Percentiles rank a stretch among this genome's conserved stretches.
phyloP scores from a whole-genome alignment of 176 grass and related monocot species.

The Carex kokanica region DNA sequence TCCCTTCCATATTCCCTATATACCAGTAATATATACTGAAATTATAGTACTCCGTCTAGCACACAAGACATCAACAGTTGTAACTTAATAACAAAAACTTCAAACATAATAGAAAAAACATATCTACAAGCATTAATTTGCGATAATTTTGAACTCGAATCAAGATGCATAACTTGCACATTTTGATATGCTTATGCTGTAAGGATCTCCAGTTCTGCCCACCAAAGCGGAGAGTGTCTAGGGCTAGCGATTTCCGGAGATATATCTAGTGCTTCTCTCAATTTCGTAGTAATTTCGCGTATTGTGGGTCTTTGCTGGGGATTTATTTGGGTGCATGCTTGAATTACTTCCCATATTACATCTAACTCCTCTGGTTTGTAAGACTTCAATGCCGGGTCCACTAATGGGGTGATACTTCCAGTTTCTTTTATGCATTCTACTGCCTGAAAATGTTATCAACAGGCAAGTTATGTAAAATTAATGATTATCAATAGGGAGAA shows the following conservation, averaged over 20 bases:
- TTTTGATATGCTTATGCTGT: constrained; percentile 11
- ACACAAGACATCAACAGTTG: background rate
- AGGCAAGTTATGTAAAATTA: too few relatives aligned
- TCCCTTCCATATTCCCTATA: background rate
- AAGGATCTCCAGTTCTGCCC: constrained; percentile 96
- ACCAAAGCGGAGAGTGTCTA: constrained; percentile 83
- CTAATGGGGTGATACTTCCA: constrained; percentile 8
- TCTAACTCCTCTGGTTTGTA: constrained; percentile 19
- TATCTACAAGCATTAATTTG: background rate
- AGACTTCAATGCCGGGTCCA: constrained; percentile 14
- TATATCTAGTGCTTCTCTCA: constrained; percentile 58
- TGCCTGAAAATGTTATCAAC: background rate
- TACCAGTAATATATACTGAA: constrained; percentile 9
- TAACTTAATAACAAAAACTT: background rate
- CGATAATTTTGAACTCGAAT: background rate
- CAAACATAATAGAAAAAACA: background rate
- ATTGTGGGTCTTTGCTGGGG: constrained; percentile 52
- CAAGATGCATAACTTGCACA: background rate
- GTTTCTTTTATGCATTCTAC: constrained; percentile 21
- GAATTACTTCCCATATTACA: constrained; percentile 49
- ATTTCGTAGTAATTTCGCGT: constrained; percentile 36
- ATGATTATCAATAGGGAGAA: too few relatives aligned
- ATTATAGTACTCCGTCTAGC: background rate
- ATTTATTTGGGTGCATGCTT: constrained; percentile 46
- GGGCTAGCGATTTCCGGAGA: constrained; percentile 64